Conservation (phyloP, 1,284 basidiomycete species). For the Malassezia yamatoensis region DNA sequence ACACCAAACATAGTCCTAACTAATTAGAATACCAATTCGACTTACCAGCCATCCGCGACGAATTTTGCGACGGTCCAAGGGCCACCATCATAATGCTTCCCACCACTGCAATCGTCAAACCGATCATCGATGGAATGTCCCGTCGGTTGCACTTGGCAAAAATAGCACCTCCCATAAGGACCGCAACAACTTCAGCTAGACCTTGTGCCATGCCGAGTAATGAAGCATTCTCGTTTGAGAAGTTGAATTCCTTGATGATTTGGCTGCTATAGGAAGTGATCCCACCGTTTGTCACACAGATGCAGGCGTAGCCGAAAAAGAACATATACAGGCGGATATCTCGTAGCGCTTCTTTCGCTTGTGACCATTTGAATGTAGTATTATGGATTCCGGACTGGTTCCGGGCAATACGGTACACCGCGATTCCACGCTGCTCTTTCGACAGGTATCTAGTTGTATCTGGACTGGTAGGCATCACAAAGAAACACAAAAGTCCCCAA, state of each 20-base stretch:
- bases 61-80: neutral
- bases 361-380: slow-evolving; percentile 54
- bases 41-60: slow-evolving; percentile 7
- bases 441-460: slow-evolving; percentile 46
- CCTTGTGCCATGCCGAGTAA: slow-evolving; percentile 42
- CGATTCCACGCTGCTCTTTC: slow-evolving; percentile 52
- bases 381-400: slow-evolving; percentile 56
- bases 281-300: slow-evolving; percentile 31
- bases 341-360: slow-evolving; percentile 52
- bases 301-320: slow-evolving; percentile 21
- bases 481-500: slow-evolving; percentile 24
- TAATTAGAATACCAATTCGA: neutral
- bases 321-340: slow-evolving; percentile 50
- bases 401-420: slow-evolving; percentile 54
- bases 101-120: slow-evolving; percentile 28
- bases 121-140: slow-evolving; percentile 27
- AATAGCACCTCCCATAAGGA: slow-evolving; percentile 24
- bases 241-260: slow-evolving; percentile 43
- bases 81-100: slow-evolving; percentile 19
- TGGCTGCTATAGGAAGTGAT: slow-evolving; percentile 33
- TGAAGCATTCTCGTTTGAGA: slow-evolving; percentile 29
- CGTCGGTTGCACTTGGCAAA: slow-evolving; percentile 22
- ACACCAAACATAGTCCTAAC: slow-evolving; percentile 21
- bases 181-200: slow-evolving; percentile 26
- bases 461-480: slow-evolving; percentile 30